Percentiles rank a stretch among this genome's conserved stretches.
phyloP scores from a whole-genome alignment of 805 yeast species.

The Grigorovia yakushimaensis region DNA sequence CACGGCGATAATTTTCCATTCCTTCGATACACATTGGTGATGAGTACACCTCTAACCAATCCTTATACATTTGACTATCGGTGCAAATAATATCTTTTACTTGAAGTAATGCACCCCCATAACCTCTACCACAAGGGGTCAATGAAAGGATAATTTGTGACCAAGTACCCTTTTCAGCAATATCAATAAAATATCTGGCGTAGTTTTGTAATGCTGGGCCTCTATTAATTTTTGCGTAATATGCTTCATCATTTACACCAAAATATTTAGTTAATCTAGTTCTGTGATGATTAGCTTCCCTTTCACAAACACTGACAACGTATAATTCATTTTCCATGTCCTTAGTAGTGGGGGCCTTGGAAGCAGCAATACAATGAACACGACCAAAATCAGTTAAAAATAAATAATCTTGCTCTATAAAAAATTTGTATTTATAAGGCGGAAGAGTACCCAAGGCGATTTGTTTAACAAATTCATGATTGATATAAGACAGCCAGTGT shows the following conservation, averaged over 20 bases:
- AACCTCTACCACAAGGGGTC: conserved; percentile 71
- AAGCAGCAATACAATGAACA: conserved; percentile 54
- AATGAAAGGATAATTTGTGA: conserved; percentile 56
- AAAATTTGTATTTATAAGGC: conserved; percentile 42
- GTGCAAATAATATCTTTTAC: conserved; percentile 28
- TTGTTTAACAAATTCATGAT: conserved; percentile 51
- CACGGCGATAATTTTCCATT: conserved; percentile 38
- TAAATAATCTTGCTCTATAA: conserved; percentile 49
- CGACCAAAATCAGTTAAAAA: conserved; percentile 61
- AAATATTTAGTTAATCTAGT: conserved; percentile 35
- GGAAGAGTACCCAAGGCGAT: conserved; percentile 45
- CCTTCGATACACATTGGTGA: conserved; percentile 50
- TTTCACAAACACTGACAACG: conserved; percentile 41
- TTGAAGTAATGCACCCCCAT: conserved; percentile 43
- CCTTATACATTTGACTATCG: conserved; percentile 18
- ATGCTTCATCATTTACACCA: conserved; percentile 32
- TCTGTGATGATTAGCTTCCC: conserved; percentile 49
- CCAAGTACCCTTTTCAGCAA: conserved; percentile 49
- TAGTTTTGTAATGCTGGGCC: conserved; percentile 52
- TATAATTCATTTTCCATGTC: conserved; percentile 41
- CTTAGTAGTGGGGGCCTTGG: conserved; percentile 46
- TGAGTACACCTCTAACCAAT: conserved; percentile 57
- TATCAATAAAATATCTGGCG: conserved; percentile 46
- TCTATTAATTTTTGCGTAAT: conserved; percentile 39
- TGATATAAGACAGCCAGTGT: conserved; percentile 47